Base-by-base conservation (phyloP, 2,329 filamentous ascomycete species). In the Macrophomina phaseolina region DNA sequence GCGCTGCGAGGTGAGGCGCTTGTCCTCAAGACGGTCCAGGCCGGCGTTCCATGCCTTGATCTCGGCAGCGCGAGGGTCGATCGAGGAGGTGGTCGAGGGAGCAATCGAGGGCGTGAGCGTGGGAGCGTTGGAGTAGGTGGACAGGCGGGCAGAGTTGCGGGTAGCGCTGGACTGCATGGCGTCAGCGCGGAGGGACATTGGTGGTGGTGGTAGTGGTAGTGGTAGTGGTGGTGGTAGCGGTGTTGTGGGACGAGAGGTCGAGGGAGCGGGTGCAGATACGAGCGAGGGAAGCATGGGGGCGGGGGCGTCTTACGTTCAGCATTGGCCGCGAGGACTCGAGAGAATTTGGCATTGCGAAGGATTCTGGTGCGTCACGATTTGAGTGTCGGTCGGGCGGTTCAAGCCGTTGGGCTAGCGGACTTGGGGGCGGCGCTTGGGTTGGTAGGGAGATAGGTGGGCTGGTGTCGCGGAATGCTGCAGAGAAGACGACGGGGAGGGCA, bases 11-110 rank as follows among this genome's bases (percentile, higher is more conserved):
- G 88, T 83, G 34, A 97, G 88, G 58, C 91, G 91, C 81, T 92
- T 93, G 84, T 97, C 95, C 80, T 96, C 92, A 81, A 97, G 91
- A 75, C 93, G 91, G 74, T 93, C 90, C 70, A 97, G 87, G 68
- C 91, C 90, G 68, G 90, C 87, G 73, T 91, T 90, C 78, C 95
- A 93, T 71, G 91, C 87, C 78, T 90, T 87, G 76, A 95, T 88
- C 74, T 89, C 87, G 69, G 84, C 83, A 69, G 86, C 81, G 74
- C 85, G 84, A 69, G 85, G 84, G 76, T 80, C 78, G 61, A 69
- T 67, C 30, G 74, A 76, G 2, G 77, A 78, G 55, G 75, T 76
- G 65, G 66, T 71, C 16, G 76, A 79, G 65, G 81, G 79, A 7
- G 82, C 82, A 68, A 84, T 79, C n/a, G 82, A 84, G 53, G 82